Base-by-base conservation (phyloP, 306 rosid genomes). In the Benincasa hispida region DNA sequence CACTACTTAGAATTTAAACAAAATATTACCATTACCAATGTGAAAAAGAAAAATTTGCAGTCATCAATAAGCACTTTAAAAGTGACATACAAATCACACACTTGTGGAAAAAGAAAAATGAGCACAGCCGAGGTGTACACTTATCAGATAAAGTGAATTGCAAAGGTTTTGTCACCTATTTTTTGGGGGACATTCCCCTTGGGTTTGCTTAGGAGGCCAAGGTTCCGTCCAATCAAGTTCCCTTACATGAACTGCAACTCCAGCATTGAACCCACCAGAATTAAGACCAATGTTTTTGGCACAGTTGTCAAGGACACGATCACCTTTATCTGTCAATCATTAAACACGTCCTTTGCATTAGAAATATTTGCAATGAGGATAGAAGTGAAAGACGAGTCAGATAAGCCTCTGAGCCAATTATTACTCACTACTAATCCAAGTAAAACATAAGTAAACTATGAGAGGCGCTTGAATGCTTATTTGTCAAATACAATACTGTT, bases 191-290 rank as follows among this genome's bases (percentile, higher is more conserved):
- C 83, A 73, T 81, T 87, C 89, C 81, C 79, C 86, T 41, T 18
- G 30, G 79, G 63, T 73, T 76, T 75, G 77, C 83, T 72, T 77
- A 72, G 98, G 96, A 79, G 97, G 98, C 94, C 96, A 94, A 37
- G 80, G 76, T 77, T 82, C 75, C 78, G 85, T 89, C 98, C 98
- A 94, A 83, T 94, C 92, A 76, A 94, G 95, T 63, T 91, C 96
- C 22, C 88, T 89, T 25, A 90, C 91, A 84, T 51, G 76, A 63
- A 90, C 77, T 56, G 80, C 63, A 66, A 88, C 92, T 82, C 70
- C 70, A 79, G 60, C 65, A 78, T 81, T 81, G 78, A 89, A 83
- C 57, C 84, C 68, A 77, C 83, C 86, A 76, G 80, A 78, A 84
- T 94, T 91, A 62, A 94, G 90, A 84, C 76, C 82, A 60, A 91